phyloP scores from a whole-genome alignment of 2,329 filamentous ascomycete genomes.

The Aspergillus sp. region DNA sequence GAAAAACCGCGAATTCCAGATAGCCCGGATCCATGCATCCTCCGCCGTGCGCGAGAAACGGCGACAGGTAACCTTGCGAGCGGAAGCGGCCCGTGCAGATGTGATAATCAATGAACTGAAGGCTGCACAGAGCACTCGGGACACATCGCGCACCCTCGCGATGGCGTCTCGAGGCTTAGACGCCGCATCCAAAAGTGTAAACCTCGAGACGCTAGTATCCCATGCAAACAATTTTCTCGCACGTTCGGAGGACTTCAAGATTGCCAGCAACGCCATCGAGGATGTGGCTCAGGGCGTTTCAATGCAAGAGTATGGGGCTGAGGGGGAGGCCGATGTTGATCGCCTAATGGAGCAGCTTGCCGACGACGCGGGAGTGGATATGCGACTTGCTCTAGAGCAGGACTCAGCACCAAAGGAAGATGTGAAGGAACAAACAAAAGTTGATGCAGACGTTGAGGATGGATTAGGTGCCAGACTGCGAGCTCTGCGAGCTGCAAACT shows the following conservation, averaged over 20 bases:
- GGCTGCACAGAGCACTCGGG: constrained; percentile 48
- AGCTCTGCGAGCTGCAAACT: constrained; percentile 40
- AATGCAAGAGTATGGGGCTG: constrained; percentile 47
- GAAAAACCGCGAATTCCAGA: constrained; percentile 50
- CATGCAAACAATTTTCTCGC: constrained; percentile 46
- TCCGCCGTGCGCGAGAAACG: constrained; percentile 49
- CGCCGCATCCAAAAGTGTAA: constrained; percentile 46
- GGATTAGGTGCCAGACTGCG: constrained; percentile 42
- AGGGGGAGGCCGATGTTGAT: constrained; percentile 44
- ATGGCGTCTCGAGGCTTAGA: constrained; percentile 47
- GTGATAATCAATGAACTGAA: constrained; percentile 52
- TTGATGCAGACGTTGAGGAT: constrained; percentile 42
- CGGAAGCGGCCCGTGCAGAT: constrained; percentile 48
- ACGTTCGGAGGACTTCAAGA: constrained; percentile 45
- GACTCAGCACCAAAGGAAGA: constrained; percentile 42
- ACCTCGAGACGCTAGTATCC: constrained; percentile 44
- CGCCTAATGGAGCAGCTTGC: constrained; percentile 46
- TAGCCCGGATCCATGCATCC: constrained; percentile 49
- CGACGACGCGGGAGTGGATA: constrained; percentile 45
- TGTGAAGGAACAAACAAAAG: constrained; percentile 39
- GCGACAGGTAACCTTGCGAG: constrained; percentile 46
- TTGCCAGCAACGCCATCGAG: constrained; percentile 42
- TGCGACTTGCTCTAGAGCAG: constrained; percentile 41
- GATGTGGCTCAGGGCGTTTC: constrained; percentile 43
- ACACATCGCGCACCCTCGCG: constrained; percentile 46